Evolutionary conservation across 2,329 filamentous ascomycete species (phyloP), one percentile per base, ranked within the genome.

Genomic region (Penicillium sp.): DNA sequence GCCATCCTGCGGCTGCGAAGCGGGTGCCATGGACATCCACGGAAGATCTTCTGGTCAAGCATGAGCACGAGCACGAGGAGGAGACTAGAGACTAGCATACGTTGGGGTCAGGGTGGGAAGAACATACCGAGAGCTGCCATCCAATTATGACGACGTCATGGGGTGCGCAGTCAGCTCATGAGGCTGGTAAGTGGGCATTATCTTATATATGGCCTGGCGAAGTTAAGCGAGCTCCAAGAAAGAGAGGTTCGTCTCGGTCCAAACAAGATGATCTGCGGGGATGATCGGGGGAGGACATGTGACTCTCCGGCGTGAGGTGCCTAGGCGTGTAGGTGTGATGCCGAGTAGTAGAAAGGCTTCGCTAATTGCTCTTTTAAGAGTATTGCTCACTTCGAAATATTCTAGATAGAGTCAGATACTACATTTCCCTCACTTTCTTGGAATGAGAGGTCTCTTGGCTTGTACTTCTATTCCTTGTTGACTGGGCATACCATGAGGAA

Each of bases 21-120:
- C 70, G 64, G 79, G 76, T 66, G 79, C 78, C 81, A 84, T 83
- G 74, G 79, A 82, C 75, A 81, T 77, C 82, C 82, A 85, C 72
- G 81, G 81, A 60, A 81, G 78, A 69, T 81, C 77, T 78, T 72
- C 67, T 72, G 58, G 50, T 19, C 11, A 9, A 44, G 41, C 7
- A 22, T 27, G n/a, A 44, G 70, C 63, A 69, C 63, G 51, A 24
- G 43, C 47, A n/a, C 36, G 57, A 53, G 43, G 4, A 31, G 1
- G 27, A 31, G 27, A 27, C 46, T 19, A 16, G 46, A 33, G 31
- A 6, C 1, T 31, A 13, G 11, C 4, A 46, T 19, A 18, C 3
- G 24, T 31, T 5, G 31, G n/a, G 24, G 24, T 18, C 9, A 40
- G 10, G 18, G 1, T n/a, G 49, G 19, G 14, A 24, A 14, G 50